Percentiles rank a stretch among this genome's conserved stretches.
phyloP scores from a whole-genome alignment of 257 asterid species.

The Petunia secreta region DNA sequence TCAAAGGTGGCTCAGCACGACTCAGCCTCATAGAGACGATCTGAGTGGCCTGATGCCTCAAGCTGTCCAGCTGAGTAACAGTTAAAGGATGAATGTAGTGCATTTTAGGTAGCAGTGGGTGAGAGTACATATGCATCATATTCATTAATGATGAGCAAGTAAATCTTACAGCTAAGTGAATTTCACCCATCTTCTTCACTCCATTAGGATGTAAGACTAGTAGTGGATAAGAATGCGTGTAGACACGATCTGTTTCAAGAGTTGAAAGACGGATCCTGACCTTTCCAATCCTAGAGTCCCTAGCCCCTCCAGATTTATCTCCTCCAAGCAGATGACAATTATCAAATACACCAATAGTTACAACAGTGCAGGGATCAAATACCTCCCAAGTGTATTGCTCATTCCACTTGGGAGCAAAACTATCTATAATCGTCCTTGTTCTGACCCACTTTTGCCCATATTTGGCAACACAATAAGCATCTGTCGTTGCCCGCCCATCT shows the following conservation, averaged over 20 bases:
- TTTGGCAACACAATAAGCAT: constrained; percentile 37
- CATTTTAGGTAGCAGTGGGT: constrained; percentile 31
- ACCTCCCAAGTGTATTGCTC: constrained; percentile 41
- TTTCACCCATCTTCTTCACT: constrained; percentile 35
- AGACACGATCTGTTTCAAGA: constrained; percentile 29
- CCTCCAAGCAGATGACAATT: constrained; percentile 29
- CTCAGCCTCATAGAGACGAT: constrained; percentile 26
- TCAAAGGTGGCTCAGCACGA: constrained; percentile 33
- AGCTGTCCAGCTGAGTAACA: constrained; percentile 18
- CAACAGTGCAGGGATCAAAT: constrained; percentile 34
- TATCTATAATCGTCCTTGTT: constrained; percentile 33
- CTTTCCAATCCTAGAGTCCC: constrained; percentile 32
- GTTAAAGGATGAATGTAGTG: constrained; percentile 29
- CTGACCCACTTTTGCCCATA: constrained; percentile 36
- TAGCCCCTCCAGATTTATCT: constrained; percentile 12
- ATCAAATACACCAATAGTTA: constrained; percentile 37
- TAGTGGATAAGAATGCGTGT: constrained; percentile 28
- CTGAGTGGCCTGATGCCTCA: constrained; percentile 29
- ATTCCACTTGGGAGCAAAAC: constrained; percentile 29
- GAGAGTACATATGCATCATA: constrained; percentile 28
- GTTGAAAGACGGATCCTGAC: constrained; percentile 33
- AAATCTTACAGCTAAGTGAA: constrained; percentile 28
- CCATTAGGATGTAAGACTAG: constrained; percentile 30
- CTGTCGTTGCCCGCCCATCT: constrained; percentile 31
- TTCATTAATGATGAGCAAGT: constrained; percentile 31